Percentiles rank a stretch among this genome's conserved stretches.
Conservation (phyloP, 2,329 filamentous ascomycete genomes). For the Fonsecaea nubica region DNA sequence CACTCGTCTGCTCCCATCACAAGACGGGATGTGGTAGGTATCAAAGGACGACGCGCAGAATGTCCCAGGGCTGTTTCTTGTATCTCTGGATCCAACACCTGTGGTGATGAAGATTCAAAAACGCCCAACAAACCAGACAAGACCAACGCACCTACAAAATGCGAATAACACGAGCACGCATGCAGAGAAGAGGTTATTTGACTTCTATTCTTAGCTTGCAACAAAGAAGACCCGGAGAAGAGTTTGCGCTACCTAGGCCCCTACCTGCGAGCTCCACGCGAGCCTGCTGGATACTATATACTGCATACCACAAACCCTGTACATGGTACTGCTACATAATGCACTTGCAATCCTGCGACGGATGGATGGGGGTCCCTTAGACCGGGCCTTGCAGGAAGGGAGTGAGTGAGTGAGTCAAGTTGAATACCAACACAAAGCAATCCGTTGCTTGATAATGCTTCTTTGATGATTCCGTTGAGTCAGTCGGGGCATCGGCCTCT, state of each 20-base stretch:
- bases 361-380: background rate
- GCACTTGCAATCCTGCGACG: background rate
- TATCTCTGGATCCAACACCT: background rate
- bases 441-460: too few relatives aligned
- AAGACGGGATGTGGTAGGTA: background rate
- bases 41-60: background rate
- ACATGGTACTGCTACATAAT: too few relatives aligned
- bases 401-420: background rate
- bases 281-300: too few relatives aligned
- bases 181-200: background rate
- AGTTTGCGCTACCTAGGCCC: too few relatives aligned
- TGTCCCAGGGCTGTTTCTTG: background rate
- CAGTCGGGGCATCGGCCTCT: too few relatives aligned
- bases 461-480: background rate
- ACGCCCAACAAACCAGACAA: background rate
- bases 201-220: background rate
- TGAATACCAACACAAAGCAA: background rate
- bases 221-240: background rate
- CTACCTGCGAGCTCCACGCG: background rate
- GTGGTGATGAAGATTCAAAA: background rate
- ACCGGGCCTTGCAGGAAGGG: background rate
- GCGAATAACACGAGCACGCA: background rate
- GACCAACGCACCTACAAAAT: background rate
- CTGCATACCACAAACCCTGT: too few relatives aligned
- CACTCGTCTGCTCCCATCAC: background rate